phyloP scores from a whole-genome alignment of 169 alveolate species.

The Cryptosporidium parvum region DNA sequence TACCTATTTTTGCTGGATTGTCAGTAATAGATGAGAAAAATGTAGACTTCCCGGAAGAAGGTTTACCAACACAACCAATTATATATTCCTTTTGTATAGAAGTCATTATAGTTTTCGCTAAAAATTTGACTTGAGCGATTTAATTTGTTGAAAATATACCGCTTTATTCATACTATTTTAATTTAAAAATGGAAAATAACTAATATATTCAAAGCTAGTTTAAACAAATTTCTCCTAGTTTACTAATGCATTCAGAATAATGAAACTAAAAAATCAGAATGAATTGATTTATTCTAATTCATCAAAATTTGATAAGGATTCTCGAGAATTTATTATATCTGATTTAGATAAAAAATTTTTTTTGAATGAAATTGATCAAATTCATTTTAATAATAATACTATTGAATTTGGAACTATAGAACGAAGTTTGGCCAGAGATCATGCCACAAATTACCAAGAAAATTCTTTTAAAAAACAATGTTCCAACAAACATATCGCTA shows the following conservation, averaged over 20 bases:
- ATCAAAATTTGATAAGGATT: not conserved
- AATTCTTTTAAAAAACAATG: not conserved
- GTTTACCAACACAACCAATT: conserved; percentile 84
- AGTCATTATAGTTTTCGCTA: not conserved
- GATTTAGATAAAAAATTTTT: not conserved
- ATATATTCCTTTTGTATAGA: conserved; percentile 78
- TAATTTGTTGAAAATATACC: not conserved
- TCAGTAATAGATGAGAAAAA: conserved; percentile 82
- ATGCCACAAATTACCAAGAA: not conserved
- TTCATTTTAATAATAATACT: not conserved
- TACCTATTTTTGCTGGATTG: conserved; percentile 81
- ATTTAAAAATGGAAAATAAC: not conserved
- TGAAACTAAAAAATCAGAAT: not conserved
- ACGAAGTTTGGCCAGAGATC: not conserved
- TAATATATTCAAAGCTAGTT: no score
- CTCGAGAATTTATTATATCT: not conserved
- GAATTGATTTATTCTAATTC: not conserved
- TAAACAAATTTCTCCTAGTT: not conserved
- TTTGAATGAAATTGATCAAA: not conserved
- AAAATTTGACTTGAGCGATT: not conserved
- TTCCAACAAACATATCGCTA: not conserved
- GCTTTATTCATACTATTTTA: not conserved
- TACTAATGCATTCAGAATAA: not conserved
- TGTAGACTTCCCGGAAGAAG: conserved; percentile 83
- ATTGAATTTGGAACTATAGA: not conserved